Base-by-base conservation (phyloP, 345 rosid species). In the Populus deltoides region DNA sequence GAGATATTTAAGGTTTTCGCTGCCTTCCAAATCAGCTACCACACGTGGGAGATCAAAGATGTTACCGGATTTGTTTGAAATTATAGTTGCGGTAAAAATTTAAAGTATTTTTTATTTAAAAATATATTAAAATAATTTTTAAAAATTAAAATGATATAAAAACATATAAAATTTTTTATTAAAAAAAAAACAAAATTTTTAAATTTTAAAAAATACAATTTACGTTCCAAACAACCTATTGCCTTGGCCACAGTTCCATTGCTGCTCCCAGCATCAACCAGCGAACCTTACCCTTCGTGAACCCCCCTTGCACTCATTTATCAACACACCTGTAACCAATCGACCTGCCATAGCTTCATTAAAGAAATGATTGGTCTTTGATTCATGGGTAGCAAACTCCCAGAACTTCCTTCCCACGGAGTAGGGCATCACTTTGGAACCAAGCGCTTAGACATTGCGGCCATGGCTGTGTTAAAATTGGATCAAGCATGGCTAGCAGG, bases 221-320 rank as follows among this genome's bases (percentile, higher is more conserved):
- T n/a, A n/a, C n/a, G 82, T 8, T 70, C 59, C n/a, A 25, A 25
- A 25, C 71, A 18, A 1, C 82, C 75, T 27, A 85, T 68, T 8
- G 20, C 10, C 63, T 29, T 80, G n/a, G 80, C 77, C 18, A 79
- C 3, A 8, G 77, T 49, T 74, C 84, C 85, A 0, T 68, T 75
- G 31, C 82, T 82, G 20, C 85, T 80, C 1, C 77, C 82, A 5
- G 78, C 84, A 61, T 85, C 84, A 47, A 78, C 84, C 69, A 80
- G 17, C 0, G 84, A 69, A 20, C 20, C 27, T 73, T 79, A 15
- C 13, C 80, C 81, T 13, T 79, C 70, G 20, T 79, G 79, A 0
- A 84, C 57, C 39, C 39, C n/a, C 68, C 66, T 36, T 79, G 12
- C 66, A 68, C 68, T 73, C 43, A 13, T n/a, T 17, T 29, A 39